Evolutionary conservation across 73 alveolate genomes (phyloP).

Genomic region (Urostyla sp.): DNA sequence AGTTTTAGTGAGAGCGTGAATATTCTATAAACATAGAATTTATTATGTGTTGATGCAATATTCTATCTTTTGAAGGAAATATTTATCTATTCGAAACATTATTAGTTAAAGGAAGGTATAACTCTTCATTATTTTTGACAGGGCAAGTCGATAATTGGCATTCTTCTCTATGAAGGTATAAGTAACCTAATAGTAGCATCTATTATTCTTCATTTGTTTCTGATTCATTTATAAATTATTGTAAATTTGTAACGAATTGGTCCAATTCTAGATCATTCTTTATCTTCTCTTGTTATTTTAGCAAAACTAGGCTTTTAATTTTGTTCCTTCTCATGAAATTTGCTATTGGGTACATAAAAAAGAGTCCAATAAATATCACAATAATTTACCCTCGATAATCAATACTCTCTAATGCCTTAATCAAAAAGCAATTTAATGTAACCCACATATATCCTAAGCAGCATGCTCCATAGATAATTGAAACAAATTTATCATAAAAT

Average conservation of each 20-base stretch:
- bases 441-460: slow-evolving; percentile 59
- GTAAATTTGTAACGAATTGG: slow-evolving; percentile 25
- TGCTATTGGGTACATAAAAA: slow-evolving; percentile 33
- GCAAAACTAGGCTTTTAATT: background rate
- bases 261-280: slow-evolving; percentile 46
- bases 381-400: slow-evolving; percentile 50
- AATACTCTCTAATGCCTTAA: slow-evolving; percentile 43
- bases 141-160: slow-evolving; percentile 55
- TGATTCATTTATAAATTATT: background rate
- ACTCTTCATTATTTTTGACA: background rate
- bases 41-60: slow-evolving; percentile 45
- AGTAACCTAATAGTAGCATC: slow-evolving; percentile 35
- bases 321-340: background rate
- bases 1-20: slow-evolving; percentile 12
- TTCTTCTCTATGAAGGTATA: slow-evolving; percentile 47
- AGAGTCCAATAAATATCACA: slow-evolving; percentile 30
- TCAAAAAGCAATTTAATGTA: slow-evolving; percentile 17
- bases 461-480: slow-evolving; percentile 40
- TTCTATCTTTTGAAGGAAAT: slow-evolving; percentile 43
- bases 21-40: slow-evolving; percentile 38
- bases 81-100: slow-evolving; percentile 16
- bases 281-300: slow-evolving; percentile 39
- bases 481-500: slow-evolving; percentile 14
- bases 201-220: slow-evolving; percentile 10
- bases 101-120: slow-evolving; percentile 42